phyloP scores from a whole-genome alignment of 805 yeast species.

The Saturnispora serradocipensis region DNA sequence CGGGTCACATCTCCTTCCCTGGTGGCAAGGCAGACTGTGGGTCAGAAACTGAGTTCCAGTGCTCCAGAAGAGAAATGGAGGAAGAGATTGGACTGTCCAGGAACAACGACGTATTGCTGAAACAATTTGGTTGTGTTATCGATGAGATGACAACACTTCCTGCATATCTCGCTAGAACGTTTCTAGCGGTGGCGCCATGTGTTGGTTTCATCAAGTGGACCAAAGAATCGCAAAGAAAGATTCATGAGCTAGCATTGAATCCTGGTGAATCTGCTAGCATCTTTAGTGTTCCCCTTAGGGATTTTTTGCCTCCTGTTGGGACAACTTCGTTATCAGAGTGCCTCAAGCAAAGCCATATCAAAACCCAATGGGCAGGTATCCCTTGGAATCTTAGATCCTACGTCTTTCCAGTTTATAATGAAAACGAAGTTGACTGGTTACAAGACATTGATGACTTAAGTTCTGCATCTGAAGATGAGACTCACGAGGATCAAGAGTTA shows the following conservation, averaged over 20 bases:
- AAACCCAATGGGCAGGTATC: constrained; percentile 61
- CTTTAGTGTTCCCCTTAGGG: constrained; percentile 61
- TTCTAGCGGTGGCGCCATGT: constrained; percentile 77
- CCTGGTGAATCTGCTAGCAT: constrained; percentile 72
- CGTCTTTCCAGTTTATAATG: constrained; percentile 47
- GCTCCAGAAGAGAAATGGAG: constrained; percentile 72
- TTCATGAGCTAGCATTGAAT: constrained; percentile 37
- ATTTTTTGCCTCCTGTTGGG: constrained; percentile 36
- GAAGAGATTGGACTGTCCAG: constrained; percentile 77
- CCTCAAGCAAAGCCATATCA: constrained; percentile 26
- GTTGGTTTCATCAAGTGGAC: constrained; percentile 50
- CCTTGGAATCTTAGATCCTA: constrained; percentile 58
- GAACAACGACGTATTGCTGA: constrained; percentile 34
- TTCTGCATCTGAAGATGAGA: constrained; percentile 41
- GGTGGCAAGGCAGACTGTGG: constrained; percentile 84
- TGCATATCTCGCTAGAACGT: constrained; percentile 70
- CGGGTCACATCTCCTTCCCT: constrained; percentile 88
- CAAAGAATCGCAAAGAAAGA: constrained; percentile 21
- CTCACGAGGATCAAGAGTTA: constrained; percentile 29
- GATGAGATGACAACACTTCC: constrained; percentile 62
- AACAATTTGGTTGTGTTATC: constrained; percentile 44
- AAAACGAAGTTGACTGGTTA: constrained; percentile 55
- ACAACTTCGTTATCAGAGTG: constrained; percentile 25
- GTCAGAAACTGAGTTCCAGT: constrained; percentile 57
- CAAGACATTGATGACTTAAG: constrained; percentile 51